A percentile compares a stretch with the other conserved stretches of the same genome.
phyloP scores from a whole-genome alignment of 2,329 filamentous ascomycete species.

The Penicillium frequentans region DNA sequence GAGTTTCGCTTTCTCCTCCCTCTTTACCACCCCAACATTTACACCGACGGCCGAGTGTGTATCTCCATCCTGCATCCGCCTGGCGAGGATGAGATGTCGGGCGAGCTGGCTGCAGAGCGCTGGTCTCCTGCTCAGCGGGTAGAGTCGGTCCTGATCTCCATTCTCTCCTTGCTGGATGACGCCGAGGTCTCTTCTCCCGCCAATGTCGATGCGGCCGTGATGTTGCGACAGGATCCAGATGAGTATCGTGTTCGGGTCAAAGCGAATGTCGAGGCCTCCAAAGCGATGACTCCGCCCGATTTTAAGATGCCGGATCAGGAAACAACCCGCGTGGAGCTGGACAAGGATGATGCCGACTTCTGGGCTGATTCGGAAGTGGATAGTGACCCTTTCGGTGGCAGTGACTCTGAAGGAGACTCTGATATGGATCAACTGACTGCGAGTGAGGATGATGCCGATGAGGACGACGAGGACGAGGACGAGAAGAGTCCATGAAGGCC shows the following conservation, averaged over 20 bases:
- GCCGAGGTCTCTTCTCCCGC: slow-evolving; percentile 91
- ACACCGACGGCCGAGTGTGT: slow-evolving; percentile 84
- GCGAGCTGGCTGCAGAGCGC: slow-evolving; percentile 83
- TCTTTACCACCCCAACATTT: slow-evolving; percentile 92
- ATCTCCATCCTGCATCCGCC: slow-evolving; percentile 95
- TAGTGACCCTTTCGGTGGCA: slow-evolving; percentile 75
- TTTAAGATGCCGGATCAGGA: slow-evolving; percentile 79
- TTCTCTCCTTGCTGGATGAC: slow-evolving; percentile 88
- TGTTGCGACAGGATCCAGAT: slow-evolving; percentile 72
- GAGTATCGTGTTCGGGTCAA: slow-evolving; percentile 70
- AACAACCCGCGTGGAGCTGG: slow-evolving; percentile 50
- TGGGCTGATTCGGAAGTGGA: slow-evolving; percentile 73
- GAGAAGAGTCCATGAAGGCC: not conserved
- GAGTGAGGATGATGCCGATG: slow-evolving; percentile 51
- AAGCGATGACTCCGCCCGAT: slow-evolving; percentile 74
- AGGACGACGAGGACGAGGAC: not conserved
- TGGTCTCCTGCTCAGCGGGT: slow-evolving; percentile 94
- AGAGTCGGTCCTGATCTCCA: slow-evolving; percentile 90
- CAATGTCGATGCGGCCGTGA: slow-evolving; percentile 88
- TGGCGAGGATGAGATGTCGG: slow-evolving; percentile 89
- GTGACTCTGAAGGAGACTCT: slow-evolving; percentile 58
- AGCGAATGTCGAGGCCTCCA: slow-evolving; percentile 70
- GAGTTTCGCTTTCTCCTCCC: slow-evolving; percentile 80
- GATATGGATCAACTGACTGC: slow-evolving; percentile 47
- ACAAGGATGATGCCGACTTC: slow-evolving; percentile 73